These are phyloP conservation scores for Phylloporus sp. DNA, from an alignment of 768 basidiomycete species.

Conservation along the genomic window DNA sequence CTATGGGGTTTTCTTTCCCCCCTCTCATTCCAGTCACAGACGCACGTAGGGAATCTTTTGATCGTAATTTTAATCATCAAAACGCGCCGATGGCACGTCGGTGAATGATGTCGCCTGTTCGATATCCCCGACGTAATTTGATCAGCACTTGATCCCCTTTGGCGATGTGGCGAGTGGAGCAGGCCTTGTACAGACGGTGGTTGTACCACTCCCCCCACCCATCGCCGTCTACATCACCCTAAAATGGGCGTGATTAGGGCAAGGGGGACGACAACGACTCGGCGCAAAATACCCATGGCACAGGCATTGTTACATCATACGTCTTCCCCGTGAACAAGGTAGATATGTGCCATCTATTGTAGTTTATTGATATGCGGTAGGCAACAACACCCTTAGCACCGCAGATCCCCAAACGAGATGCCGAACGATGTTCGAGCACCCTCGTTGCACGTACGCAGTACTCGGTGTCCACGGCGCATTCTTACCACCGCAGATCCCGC, in stretches of 20 bases:
- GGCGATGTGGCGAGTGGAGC: too few relatives aligned
- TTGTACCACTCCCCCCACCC: background rate
- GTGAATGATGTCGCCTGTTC: background rate
- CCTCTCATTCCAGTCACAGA: background rate
- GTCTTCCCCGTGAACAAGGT: background rate
- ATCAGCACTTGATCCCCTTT: background rate
- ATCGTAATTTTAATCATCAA: background rate
- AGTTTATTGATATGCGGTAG: background rate
- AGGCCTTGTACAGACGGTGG: too few relatives aligned
- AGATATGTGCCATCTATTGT: background rate
- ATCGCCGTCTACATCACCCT: background rate
- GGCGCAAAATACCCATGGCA: too few relatives aligned
- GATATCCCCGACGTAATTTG: background rate
- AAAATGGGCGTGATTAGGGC: too few relatives aligned
- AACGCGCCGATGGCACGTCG: constrained; percentile 1
- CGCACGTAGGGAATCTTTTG: background rate
- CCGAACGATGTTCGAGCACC: too few relatives aligned
- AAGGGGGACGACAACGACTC: too few relatives aligned
- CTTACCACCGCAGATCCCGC: background rate
- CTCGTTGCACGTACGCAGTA: too few relatives aligned
- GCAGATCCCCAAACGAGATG: background rate
- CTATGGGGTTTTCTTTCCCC: background rate
- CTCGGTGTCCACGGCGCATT: too few relatives aligned
- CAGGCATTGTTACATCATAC: too few relatives aligned
- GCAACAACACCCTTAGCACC: background rate